A percentile compares a stretch with the other conserved stretches of the same genome.
Evolutionary conservation across 2,329 filamentous ascomycete genomes (phyloP).

Genomic region (Periconia digitata): DNA sequence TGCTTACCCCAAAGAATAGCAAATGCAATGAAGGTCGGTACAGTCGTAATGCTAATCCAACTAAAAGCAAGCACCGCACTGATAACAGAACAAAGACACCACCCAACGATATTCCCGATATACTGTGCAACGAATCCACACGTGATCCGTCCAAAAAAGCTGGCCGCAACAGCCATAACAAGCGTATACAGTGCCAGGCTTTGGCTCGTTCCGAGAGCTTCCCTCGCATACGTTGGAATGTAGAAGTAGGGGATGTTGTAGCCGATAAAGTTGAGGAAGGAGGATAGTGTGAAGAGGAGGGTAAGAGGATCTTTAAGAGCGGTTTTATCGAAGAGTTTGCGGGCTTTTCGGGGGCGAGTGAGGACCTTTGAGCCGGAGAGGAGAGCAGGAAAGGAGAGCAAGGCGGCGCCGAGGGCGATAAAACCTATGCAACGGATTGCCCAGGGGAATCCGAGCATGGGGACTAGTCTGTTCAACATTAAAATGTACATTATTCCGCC

Average conservation of each 20-base stretch:
- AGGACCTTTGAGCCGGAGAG: constrained; percentile 35
- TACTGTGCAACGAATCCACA: constrained; percentile 36
- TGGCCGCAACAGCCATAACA: constrained; percentile 34
- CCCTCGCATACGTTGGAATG: constrained; percentile 37
- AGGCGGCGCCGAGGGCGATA: constrained; percentile 31
- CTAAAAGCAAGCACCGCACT: constrained; percentile 31
- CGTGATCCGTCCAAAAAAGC: constrained; percentile 37
- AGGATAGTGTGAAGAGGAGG: constrained; percentile 37
- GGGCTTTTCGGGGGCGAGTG: constrained; percentile 26
- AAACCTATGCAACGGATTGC: constrained; percentile 40
- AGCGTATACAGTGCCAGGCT: constrained; percentile 36
- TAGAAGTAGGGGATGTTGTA: constrained; percentile 44
- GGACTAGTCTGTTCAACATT: constrained; percentile 36
- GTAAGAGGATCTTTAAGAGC: constrained; percentile 38
- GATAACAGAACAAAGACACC: constrained; percentile 31
- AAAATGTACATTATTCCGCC: constrained; percentile 41
- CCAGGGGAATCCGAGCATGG: constrained; percentile 36
- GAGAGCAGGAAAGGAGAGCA: constrained; percentile 38
- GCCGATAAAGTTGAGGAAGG: constrained; percentile 39
- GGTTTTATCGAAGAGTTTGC: constrained; percentile 35
- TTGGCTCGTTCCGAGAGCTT: constrained; percentile 31
- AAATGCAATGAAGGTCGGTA: constrained; percentile 34
- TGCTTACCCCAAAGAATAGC: constrained; percentile 39
- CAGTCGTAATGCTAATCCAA: constrained; percentile 36
- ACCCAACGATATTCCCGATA: constrained; percentile 35